phyloP scores from a whole-genome alignment of 805 yeast genomes.

The Lipomyces sp. region DNA sequence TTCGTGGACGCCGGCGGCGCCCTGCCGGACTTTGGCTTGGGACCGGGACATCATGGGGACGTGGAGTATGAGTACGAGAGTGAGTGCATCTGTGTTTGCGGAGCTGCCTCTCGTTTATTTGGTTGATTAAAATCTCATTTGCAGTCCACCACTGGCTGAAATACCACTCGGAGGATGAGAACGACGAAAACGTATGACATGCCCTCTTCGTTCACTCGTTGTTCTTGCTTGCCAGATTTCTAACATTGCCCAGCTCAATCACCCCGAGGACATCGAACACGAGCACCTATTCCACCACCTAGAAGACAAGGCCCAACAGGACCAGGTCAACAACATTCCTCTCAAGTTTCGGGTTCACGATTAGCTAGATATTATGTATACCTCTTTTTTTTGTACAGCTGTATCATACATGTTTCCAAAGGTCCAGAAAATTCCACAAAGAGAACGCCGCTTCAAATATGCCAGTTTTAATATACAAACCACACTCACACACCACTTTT shows the following conservation, averaged over 20 bases:
- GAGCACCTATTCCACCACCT: slow-evolving; percentile 25
- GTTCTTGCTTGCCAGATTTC: not conserved
- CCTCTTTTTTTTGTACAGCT: not conserved
- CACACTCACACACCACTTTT: slow-evolving; percentile 4
- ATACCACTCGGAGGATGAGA: slow-evolving; percentile 37
- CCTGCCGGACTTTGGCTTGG: slow-evolving; percentile 89
- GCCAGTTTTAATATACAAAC: not conserved
- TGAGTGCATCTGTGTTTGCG: not conserved
- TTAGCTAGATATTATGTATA: not conserved
- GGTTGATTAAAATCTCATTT: slow-evolving; percentile 53
- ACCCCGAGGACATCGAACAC: slow-evolving; percentile 22
- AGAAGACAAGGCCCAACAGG: slow-evolving; percentile 21
- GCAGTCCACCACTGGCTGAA: slow-evolving; percentile 93
- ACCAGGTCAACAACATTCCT: slow-evolving; percentile 24
- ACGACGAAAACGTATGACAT: slow-evolving; percentile 17
- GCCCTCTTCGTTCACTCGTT: not conserved
- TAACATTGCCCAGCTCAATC: slow-evolving; percentile 8
- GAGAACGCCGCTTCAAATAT: not conserved
- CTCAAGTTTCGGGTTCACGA: slow-evolving; percentile 21
- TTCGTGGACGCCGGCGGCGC: slow-evolving; percentile 62
- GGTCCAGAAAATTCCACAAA: not conserved
- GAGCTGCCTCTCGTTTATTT: too few relatives aligned
- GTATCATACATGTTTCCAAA: not conserved
- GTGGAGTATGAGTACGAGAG: slow-evolving; percentile 88
- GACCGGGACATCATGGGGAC: slow-evolving; percentile 92